Base-by-base conservation (phyloP, 2,329 filamentous ascomycete species). In the Aspergillus ochraceoroseus region DNA sequence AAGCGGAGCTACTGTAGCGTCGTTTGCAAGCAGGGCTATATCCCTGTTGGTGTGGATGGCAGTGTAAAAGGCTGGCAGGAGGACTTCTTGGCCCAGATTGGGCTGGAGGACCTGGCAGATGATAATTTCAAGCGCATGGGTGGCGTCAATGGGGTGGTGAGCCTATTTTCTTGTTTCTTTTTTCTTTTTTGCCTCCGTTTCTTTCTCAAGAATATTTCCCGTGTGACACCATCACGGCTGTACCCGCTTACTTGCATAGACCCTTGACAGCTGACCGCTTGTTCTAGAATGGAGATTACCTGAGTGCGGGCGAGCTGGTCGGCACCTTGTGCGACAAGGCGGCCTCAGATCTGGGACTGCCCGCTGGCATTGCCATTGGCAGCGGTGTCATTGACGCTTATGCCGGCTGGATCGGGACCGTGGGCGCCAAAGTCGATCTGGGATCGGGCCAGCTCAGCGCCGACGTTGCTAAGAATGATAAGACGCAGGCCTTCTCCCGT, bases 1-100 rank as follows among this genome's bases (percentile, higher is more conserved):
- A 89, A 83, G 19, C 75, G 92, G 53, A 95, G 88, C 70, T 96
- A 87, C 68, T 96, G 92, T 69, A 95, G 87, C 61, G 85, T 89
- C 6, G 89, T 95, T 28, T 96, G 92, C 68, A 98, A 96, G 73
- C 92, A 98, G 66, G 92, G 90, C 1, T 96, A 82, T 60, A 86
- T 98, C 1, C 92, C 92, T 1, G 86, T 95, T n/a, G 92, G 92
- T 35, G 88, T 96, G 4, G 92, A 98, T 54, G 89, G 89, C 32
- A 95, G 88, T 64, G 87, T 94, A 43, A 96, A 95, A 71, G 92
- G 92, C 22, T 98, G 92, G 92, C 90, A 96, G 64, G 85, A 90
- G 54, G 90, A 96, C 59, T 98, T 98, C 60, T 80, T 94, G 50
- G 77, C 79, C 19, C 77, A 82, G 6, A 94, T 98, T 59, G 92